Conservation (phyloP, 129 eudicot genomes). For the Saussurea involucrata region DNA sequence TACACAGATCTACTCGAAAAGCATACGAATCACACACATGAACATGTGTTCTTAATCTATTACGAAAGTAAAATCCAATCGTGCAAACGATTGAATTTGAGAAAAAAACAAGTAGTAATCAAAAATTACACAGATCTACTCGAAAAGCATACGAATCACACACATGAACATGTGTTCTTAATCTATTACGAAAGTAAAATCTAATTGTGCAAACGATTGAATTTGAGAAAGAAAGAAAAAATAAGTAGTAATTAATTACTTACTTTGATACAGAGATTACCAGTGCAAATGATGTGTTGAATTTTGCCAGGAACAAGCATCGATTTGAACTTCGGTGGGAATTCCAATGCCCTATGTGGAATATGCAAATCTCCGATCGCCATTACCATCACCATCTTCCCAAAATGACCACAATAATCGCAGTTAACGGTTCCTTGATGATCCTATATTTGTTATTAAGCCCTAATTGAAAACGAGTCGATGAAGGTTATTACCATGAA, state of each 20-base stretch:
- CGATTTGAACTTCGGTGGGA: constrained; percentile 90
- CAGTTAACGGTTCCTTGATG: neutral
- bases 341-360: constrained; percentile 89
- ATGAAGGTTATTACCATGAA: neutral
- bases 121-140: neutral
- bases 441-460: neutral
- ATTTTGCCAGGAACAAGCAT: constrained; percentile 98
- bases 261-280: constrained; percentile 87
- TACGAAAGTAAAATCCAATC: neutral
- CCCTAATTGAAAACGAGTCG: neutral
- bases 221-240: neutral
- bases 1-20: neutral
- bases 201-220: neutral
- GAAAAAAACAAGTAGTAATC: neutral
- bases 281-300: constrained; percentile 89
- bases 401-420: neutral
- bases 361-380: constrained; percentile 95
- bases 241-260: neutral
- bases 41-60: neutral
- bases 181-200: neutral
- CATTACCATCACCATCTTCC: constrained; percentile 76
- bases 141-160: neutral
- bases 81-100: neutral
- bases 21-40: neutral
- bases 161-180: neutral